Percentiles rank a stretch among this genome's conserved stretches.
Conservation (phyloP, 2,329 filamentous ascomycete species). For the Nannizziopsis barbatae region DNA sequence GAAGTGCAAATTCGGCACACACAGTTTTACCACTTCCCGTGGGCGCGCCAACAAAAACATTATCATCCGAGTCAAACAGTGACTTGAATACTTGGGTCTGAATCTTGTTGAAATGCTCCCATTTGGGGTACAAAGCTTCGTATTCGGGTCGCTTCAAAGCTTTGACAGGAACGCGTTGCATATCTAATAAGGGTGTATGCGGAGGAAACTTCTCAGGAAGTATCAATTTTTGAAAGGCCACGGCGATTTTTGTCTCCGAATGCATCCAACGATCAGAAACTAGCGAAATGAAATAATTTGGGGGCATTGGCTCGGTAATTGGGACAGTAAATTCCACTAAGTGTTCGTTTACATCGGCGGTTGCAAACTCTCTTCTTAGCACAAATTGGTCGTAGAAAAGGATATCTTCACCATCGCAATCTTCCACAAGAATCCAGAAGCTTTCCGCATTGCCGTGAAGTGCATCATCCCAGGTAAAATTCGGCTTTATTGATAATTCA, state of each 20-base stretch:
- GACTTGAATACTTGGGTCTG: conserved; percentile 97
- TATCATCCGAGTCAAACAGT: conserved; percentile 80
- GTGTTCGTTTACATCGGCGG: conserved; percentile 80
- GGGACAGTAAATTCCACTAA: conserved; percentile 92
- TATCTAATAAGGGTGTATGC: conserved; percentile 80
- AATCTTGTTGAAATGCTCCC: conserved; percentile 88
- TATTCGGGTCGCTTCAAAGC: conserved; percentile 81
- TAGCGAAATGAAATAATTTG: conserved; percentile 95
- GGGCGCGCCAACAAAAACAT: conserved; percentile 84
- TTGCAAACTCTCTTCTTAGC: conserved; percentile 77
- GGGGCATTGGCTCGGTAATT: conserved; percentile 94
- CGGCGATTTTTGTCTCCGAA: conserved; percentile 81
- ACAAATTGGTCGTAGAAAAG: conserved; percentile 91
- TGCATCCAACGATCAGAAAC: conserved; percentile 98
- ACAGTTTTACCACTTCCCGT: conserved; percentile 94
- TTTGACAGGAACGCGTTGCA: conserved; percentile 80
- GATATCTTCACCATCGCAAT: conserved; percentile 93
- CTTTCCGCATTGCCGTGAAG: conserved; percentile 79
- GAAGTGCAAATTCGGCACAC: conserved; percentile 84
- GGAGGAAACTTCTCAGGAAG: conserved; percentile 91
- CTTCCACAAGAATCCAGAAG: conserved; percentile 96
- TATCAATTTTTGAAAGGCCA: conserved; percentile 90
- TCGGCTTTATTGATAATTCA: conserved; percentile 82
- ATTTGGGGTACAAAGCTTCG: conserved; percentile 66
- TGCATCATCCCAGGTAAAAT: conserved; percentile 88